These are phyloP conservation scores for Monilinia vaccinii-corymbosi DNA, from an alignment of 2,329 filamentous ascomycete species.

Conservation along the genomic window DNA sequence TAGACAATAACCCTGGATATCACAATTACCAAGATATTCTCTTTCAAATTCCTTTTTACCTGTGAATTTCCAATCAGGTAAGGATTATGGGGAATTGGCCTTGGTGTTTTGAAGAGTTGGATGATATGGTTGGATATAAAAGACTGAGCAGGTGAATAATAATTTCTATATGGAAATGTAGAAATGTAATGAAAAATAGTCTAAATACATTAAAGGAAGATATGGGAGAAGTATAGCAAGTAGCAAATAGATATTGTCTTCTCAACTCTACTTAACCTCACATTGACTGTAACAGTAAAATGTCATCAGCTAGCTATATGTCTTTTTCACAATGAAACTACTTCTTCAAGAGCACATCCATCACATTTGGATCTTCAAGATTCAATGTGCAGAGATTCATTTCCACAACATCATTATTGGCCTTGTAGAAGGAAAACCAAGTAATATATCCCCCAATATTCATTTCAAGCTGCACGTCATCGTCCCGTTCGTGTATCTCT, in stretches of 20 bases:
- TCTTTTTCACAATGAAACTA: not conserved
- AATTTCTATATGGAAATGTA: not conserved
- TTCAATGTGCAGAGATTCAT: not conserved
- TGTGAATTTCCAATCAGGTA: not conserved
- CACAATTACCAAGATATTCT: not conserved
- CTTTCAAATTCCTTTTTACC: not conserved
- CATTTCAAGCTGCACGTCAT: not conserved
- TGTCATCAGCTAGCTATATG: too few species aligned
- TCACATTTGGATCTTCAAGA: not conserved
- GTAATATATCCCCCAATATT: not conserved
- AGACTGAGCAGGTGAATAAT: not conserved
- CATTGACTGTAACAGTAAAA: not conserved
- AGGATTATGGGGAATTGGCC: not conserved
- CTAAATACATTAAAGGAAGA: not conserved
- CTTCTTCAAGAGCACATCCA: not conserved
- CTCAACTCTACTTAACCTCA: not conserved
- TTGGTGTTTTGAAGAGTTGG: not conserved
- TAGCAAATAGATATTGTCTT: not conserved
- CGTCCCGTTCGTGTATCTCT: not conserved
- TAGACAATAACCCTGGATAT: not conserved
- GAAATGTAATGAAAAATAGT: not conserved
- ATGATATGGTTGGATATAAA: not conserved
- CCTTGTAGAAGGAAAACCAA: not conserved
- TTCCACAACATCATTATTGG: not conserved
- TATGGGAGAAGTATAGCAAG: not conserved